Evolutionary conservation across 1,284 basidiomycete species (phyloP).

Genomic region (Anthracocystis setariae): DNA sequence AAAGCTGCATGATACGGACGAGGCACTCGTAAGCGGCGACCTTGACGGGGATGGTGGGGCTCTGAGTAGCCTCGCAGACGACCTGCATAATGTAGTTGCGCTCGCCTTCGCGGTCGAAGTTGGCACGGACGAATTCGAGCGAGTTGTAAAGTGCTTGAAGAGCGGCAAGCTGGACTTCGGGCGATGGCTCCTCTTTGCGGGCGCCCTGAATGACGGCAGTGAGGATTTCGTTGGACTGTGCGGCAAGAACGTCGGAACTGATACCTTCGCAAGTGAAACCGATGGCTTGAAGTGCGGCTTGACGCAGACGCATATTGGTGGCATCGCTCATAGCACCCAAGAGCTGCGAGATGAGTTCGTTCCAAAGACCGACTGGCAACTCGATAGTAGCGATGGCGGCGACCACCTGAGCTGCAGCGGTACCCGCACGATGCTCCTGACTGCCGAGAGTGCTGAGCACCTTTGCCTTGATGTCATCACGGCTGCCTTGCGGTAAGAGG

Average conservation of each 20-base stretch:
- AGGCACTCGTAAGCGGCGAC: slow-evolving; percentile 82
- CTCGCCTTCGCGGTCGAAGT: slow-evolving; percentile 88
- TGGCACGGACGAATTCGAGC: slow-evolving; percentile 95
- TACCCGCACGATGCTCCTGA: slow-evolving; percentile 78
- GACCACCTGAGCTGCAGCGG: slow-evolving; percentile 90
- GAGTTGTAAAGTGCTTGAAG: slow-evolving; percentile 94
- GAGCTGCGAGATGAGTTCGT: slow-evolving; percentile 86
- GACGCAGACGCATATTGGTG: slow-evolving; percentile 80
- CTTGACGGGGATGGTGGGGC: slow-evolving; percentile 76
- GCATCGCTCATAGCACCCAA: slow-evolving; percentile 86
- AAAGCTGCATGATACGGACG: slow-evolving; percentile 95
- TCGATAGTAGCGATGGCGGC: slow-evolving; percentile 93
- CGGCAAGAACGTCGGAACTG: slow-evolving; percentile 77
- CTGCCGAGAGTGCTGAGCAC: slow-evolving; percentile 85
- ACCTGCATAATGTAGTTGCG: slow-evolving; percentile 99
- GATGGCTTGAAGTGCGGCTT: slow-evolving; percentile 91
- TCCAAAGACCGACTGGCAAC: slow-evolving; percentile 86
- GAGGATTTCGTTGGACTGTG: slow-evolving; percentile 95
- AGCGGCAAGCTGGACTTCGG: slow-evolving; percentile 93
- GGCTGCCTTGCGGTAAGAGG: slow-evolving; percentile 76
- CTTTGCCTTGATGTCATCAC: slow-evolving; percentile 87
- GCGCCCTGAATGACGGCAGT: slow-evolving; percentile 99
- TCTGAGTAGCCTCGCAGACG: slow-evolving; percentile 97
- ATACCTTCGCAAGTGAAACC: slow-evolving; percentile 97
- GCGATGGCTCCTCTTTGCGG: slow-evolving; percentile 86